Base-by-base conservation (phyloP, 306 rosid genomes). In the Cicer judaicum region DNA sequence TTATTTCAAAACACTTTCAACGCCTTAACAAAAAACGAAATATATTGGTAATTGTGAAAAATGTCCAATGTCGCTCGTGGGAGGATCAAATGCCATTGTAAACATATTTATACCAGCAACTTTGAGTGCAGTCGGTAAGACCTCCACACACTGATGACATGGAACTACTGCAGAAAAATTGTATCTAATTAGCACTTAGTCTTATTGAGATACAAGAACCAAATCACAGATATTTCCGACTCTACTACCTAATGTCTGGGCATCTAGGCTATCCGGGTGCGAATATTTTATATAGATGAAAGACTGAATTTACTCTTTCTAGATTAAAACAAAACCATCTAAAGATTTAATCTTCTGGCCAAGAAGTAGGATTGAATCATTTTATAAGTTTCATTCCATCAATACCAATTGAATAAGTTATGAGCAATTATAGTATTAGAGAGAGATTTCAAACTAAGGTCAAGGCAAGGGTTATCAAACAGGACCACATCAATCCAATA, bases 81-180 rank as follows among this genome's bases (percentile, higher is more conserved):
- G 78, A 70, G 72, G 71, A 73, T 64, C 77, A 80, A 76, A 73
- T 72, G 73, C 66, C 82, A 61, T 53, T 84, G 56, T 55, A 52
- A 76, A 76, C 79, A 73, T 47, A 71, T 75, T 76, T 52, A 76
- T 77, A 80, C 55, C 77, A 65, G 84, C 77, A 72, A 79, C 87
- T 84, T 79, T 47, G 79, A 50, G 52, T 59, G 83, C 57, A 80
- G 61, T 73, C 68, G 67, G 78, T 67, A 80, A 68, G 77, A 68
- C 68, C 82, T 80, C 63, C 78, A 54, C 21, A 57, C 65, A 82
- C 38, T 60, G 77, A 68, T 62, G 74, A 69, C 74, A 61, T 18
- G 68, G 68, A 64, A 62, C 62, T 81, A 74, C 86, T 74, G 80
- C 80, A 78, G 77, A 79, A 73, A 64, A 68, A 53, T 53, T 61